Evolutionary conservation across 768 basidiomycete genomes (phyloP).

Genomic region (Suillus plorans): DNA sequence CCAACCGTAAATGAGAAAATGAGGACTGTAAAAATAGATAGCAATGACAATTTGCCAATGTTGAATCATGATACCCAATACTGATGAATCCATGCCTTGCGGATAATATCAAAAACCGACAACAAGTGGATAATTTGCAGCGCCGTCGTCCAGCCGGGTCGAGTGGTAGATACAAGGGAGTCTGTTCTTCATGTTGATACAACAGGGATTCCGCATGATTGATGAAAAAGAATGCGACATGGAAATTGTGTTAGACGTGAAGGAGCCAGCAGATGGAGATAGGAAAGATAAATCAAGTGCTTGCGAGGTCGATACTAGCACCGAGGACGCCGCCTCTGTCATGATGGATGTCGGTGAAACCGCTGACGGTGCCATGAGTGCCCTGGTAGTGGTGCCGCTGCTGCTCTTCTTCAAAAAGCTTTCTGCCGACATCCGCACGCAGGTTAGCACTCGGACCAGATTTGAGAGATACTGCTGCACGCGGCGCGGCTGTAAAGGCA

Average conservation of each 20-base stretch:
- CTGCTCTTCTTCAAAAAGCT: constrained; percentile 72
- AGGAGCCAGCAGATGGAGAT: constrained; percentile 14
- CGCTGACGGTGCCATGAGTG: constrained; percentile 9
- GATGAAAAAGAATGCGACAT: constrained; percentile 25
- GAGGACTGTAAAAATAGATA: constrained; percentile 3
- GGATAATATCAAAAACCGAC: constrained; percentile 28
- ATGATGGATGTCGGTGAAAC: constrained; percentile 24
- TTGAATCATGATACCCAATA: constrained; percentile 8
- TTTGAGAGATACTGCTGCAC: constrained; percentile 30
- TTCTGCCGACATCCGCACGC: constrained; percentile 63
- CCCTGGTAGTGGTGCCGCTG: constrained; percentile 38
- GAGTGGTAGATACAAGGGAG: constrained; percentile 32
- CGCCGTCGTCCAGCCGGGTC: constrained; percentile 21
- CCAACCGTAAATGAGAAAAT: neutral
- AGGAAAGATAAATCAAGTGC: constrained; percentile 17
- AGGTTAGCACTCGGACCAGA: constrained; percentile 47
- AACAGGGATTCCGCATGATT: constrained; percentile 21
- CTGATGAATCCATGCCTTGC: constrained; percentile 22
- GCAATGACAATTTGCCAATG: constrained; percentile 10
- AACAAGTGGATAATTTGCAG: constrained; percentile 27
- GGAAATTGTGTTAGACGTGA: constrained; percentile 13
- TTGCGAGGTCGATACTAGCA: constrained; percentile 32
- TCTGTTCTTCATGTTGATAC: constrained; percentile 31
- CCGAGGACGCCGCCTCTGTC: constrained; percentile 28
- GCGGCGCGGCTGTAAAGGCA: constrained; percentile 34